Evolutionary conservation across 441 rosid genomes (phyloP).

Genomic region (Codiaeum variegatum): DNA sequence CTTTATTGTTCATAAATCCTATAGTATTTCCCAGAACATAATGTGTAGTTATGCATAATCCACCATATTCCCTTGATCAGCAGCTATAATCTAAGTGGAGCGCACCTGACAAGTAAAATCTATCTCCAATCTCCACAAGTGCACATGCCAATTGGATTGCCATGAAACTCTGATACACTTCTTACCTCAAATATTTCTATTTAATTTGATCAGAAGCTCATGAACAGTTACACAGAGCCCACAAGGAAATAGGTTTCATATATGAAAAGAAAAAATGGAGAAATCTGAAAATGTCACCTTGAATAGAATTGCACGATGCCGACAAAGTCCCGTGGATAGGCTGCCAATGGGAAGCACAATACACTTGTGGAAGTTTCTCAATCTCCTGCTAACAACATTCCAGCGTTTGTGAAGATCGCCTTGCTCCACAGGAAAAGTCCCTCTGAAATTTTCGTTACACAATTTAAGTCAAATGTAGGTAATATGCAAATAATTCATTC

Average conservation of each 20-base stretch:
- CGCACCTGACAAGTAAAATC: neutral
- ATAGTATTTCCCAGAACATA: neutral
- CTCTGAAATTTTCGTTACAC: constrained; percentile 42
- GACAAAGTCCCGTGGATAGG: constrained; percentile 77
- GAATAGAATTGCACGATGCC: constrained; percentile 92
- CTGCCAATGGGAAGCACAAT: constrained; percentile 84
- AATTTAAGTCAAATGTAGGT: constrained; percentile 8
- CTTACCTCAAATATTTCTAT: neutral
- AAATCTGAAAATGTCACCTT: constrained; percentile 46
- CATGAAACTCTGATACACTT: neutral
- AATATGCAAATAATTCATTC: neutral
- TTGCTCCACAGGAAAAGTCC: constrained; percentile 70
- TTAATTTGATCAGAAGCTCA: neutral
- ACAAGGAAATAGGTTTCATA: neutral
- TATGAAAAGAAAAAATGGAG: neutral
- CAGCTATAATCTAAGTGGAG: neutral
- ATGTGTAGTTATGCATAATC: neutral
- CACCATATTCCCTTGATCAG: neutral
- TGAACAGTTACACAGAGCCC: neutral
- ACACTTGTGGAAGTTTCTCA: constrained; percentile 64
- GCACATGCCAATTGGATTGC: neutral
- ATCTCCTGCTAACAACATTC: constrained; percentile 64
- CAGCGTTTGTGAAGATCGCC: constrained; percentile 80
- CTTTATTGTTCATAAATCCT: neutral
- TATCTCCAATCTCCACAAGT: neutral